Conservation (phyloP, 116 monocot genomes). For the Zostera marina region DNA sequence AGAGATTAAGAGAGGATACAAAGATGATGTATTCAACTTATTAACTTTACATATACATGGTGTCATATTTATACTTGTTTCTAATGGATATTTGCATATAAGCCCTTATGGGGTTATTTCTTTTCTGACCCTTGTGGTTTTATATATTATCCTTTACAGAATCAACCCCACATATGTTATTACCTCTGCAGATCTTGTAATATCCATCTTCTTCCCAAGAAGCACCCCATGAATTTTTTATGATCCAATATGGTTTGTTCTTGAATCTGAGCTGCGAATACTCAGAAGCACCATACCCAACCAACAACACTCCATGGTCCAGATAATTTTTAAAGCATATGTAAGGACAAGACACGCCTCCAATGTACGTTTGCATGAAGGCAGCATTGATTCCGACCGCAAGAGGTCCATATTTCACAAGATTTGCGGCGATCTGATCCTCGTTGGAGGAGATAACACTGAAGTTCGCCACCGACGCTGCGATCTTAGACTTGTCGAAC, state of each 20-base stretch:
- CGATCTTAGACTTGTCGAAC: slow-evolving; percentile 65
- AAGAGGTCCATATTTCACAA: slow-evolving; percentile 75
- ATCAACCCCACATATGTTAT: slow-evolving; percentile 73
- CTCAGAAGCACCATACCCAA: slow-evolving; percentile 61
- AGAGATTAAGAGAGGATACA: too few species aligned
- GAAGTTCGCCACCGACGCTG: slow-evolving; percentile 58
- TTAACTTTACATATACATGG: too few species aligned
- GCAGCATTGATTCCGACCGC: slow-evolving; percentile 80
- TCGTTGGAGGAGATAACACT: slow-evolving; percentile 50
- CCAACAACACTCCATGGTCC: slow-evolving; percentile 73
- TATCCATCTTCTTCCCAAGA: slow-evolving; percentile 71
- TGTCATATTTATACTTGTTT: too few species aligned
- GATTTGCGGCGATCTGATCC: slow-evolving; percentile 78
- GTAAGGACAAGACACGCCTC: slow-evolving; percentile 85
- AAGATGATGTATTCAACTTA: too few species aligned
- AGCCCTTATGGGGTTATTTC: too few species aligned
- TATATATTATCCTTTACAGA: too few species aligned
- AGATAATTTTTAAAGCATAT: slow-evolving; percentile 37
- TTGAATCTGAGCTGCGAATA: slow-evolving; percentile 65
- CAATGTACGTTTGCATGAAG: slow-evolving; percentile 84
- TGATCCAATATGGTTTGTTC: slow-evolving; percentile 82
- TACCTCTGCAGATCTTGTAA: slow-evolving; percentile 82
- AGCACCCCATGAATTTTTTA: slow-evolving; percentile 92
- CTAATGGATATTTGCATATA: too few species aligned
- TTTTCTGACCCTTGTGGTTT: too few species aligned